Evolutionary conservation across 257 asterid species (phyloP).

Genomic region (Apocynum venetum): DNA sequence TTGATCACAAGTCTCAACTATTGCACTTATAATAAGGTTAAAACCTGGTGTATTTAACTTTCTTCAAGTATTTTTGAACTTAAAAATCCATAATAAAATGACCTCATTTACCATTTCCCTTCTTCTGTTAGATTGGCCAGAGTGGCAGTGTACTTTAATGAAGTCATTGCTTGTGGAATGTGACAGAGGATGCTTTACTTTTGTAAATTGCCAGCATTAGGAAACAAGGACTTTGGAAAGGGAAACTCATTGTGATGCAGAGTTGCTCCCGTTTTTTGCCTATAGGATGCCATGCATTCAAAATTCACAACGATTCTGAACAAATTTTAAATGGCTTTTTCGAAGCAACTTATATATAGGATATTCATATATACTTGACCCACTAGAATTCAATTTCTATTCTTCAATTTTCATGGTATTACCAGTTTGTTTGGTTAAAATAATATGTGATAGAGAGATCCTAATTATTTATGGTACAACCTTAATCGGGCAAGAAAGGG

Average conservation of each 20-base stretch:
- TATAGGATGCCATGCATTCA: not conserved
- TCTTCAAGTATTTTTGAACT: not conserved
- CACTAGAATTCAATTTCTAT: no score
- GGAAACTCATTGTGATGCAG: not conserved
- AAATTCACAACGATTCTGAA: not conserved
- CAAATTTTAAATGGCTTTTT: not conserved
- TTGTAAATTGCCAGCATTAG: not conserved
- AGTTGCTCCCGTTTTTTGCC: not conserved
- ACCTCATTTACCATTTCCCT: not conserved
- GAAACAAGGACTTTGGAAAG: not conserved
- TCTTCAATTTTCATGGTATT: not conserved
- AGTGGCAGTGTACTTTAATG: no score
- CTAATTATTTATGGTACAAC: no score
- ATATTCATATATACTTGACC: not conserved
- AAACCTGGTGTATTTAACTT: not conserved
- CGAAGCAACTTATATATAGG: not conserved
- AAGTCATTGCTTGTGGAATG: not conserved
- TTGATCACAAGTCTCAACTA: constrained; percentile 89
- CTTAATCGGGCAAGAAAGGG: no score
- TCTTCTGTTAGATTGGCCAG: not conserved
- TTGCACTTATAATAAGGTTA: constrained; percentile 37
- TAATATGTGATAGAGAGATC: not conserved
- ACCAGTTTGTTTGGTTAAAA: no score
- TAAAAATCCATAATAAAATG: not conserved
- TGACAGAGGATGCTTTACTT: not conserved